Evolutionary conservation across 2,329 filamentous ascomycete genomes (phyloP).

Genomic region (Pezicula radicicola): DNA sequence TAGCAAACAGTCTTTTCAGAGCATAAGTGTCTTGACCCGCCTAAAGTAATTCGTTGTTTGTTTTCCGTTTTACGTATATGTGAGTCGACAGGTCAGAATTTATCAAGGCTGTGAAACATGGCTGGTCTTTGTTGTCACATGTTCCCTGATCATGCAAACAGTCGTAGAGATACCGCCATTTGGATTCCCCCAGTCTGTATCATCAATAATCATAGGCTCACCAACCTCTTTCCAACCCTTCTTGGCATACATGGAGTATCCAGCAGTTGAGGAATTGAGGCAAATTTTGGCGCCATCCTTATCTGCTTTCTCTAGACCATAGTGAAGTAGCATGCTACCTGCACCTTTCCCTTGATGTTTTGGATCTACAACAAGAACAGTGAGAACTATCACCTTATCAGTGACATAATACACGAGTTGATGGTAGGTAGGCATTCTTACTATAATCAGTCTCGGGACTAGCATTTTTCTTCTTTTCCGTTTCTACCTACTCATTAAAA

Average conservation of each 20-base stretch:
- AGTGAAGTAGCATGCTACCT: background rate
- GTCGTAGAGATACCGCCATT: background rate
- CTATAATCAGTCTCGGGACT: background rate
- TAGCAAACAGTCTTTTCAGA: no score
- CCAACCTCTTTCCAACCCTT: background rate
- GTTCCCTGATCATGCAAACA: background rate
- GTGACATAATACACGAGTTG: background rate
- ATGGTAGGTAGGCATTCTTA: background rate
- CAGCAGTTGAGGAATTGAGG: background rate
- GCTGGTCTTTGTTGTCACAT: background rate
- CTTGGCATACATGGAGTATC: background rate
- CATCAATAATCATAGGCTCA: background rate
- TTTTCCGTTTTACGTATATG: no score
- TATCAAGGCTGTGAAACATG: no score
- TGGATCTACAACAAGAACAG: background rate
- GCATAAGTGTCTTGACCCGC: no score
- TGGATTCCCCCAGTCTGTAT: background rate
- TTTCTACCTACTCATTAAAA: background rate
- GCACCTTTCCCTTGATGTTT: background rate
- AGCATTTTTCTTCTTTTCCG: background rate
- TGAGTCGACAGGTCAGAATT: no score
- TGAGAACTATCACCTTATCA: background rate
- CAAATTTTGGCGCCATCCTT: background rate
- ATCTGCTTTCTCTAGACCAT: background rate
- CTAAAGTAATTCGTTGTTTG: no score